Conservation (phyloP, 139 green algal genomes). For the Chlamydomonas eustigma region DNA sequence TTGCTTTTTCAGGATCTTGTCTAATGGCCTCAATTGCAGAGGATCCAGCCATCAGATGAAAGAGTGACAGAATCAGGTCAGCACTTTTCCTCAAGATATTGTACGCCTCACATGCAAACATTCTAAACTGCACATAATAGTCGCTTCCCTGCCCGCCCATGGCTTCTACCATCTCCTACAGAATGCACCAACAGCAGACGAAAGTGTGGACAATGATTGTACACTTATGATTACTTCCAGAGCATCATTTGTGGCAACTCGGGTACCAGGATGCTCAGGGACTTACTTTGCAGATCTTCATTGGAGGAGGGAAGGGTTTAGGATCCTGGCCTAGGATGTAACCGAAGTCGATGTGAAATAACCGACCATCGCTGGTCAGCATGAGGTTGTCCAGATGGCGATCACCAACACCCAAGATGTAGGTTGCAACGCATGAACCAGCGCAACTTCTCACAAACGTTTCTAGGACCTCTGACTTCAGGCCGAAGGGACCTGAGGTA, state of each 20-base stretch:
- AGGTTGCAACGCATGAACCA: constrained; percentile 96
- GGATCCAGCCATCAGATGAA: constrained; percentile 93
- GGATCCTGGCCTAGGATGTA: constrained; percentile 95
- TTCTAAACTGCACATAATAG: constrained; percentile 74
- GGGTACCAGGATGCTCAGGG: too few species aligned
- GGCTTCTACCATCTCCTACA: constrained; percentile 84
- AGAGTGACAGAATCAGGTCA: constrained; percentile 89
- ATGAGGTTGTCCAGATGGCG: constrained; percentile 97
- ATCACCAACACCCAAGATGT: constrained; percentile 95
- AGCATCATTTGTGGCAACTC: too few species aligned
- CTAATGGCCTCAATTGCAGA: constrained; percentile 78
- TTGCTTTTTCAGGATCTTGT: constrained; percentile 80
- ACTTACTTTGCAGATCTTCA: constrained; percentile 78
- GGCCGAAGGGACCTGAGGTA: constrained; percentile 67
- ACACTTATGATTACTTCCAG: too few species aligned
- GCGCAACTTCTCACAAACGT: constrained; percentile 92
- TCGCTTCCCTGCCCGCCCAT: constrained; percentile 83
- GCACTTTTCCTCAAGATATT: constrained; percentile 95
- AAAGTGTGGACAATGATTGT: neutral
- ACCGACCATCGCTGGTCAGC: constrained; percentile 73
- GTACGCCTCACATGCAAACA: constrained; percentile 88
- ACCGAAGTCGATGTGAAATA: constrained; percentile 98
- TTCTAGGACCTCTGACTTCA: constrained; percentile 63
- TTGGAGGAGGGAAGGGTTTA: constrained; percentile 93
- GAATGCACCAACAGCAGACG: neutral